A percentile compares a stretch with the other conserved stretches of the same genome.
phyloP scores from a whole-genome alignment of 257 asterid genomes.

The Solanum tacnaense region DNA sequence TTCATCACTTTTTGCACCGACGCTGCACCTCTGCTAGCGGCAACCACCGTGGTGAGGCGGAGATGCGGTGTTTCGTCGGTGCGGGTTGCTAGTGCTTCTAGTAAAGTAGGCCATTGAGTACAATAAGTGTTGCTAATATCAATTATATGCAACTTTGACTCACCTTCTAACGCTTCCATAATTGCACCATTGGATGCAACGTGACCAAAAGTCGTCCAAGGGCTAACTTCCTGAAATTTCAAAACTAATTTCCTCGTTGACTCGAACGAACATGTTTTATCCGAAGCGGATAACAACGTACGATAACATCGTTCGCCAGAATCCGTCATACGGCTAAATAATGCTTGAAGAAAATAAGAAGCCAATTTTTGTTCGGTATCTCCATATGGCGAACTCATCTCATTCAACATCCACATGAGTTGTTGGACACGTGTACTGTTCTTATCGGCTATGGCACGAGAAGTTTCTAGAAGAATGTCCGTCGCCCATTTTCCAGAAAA shows the following conservation, averaged over 20 bases:
- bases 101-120: conserved; percentile 97
- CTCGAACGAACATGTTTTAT: conserved; percentile 59
- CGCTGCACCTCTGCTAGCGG: conserved; percentile 17
- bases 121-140: conserved; percentile 82
- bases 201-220: conserved; percentile 90
- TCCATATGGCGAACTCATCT: conserved; percentile 79
- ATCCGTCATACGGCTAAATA: conserved; percentile 75
- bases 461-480: conserved; percentile 63
- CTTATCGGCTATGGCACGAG: conserved; percentile 58
- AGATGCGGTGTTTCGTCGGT: conserved; percentile 87
- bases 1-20: conserved; percentile 65
- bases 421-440: conserved; percentile 59
- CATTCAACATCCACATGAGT: conserved; percentile 96
- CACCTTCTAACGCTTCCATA: conserved; percentile 91
- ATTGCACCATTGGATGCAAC: conserved; percentile 90
- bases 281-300: conserved; percentile 45
- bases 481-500: conserved; percentile 60
- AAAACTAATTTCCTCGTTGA: conserved; percentile 57
- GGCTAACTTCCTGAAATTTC: conserved; percentile 88
- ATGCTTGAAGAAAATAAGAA: conserved; percentile 72
- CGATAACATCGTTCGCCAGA: conserved; percentile 57
- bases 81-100: conserved; percentile 91
- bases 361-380: conserved; percentile 80
- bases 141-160: conserved; percentile 52
- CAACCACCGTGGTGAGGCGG: conserved; percentile 62